Evolutionary conservation across 73 alveolate species (phyloP), one percentile per base, ranked within the genome.

Genomic region (Paramecium pentaurelia): DNA sequence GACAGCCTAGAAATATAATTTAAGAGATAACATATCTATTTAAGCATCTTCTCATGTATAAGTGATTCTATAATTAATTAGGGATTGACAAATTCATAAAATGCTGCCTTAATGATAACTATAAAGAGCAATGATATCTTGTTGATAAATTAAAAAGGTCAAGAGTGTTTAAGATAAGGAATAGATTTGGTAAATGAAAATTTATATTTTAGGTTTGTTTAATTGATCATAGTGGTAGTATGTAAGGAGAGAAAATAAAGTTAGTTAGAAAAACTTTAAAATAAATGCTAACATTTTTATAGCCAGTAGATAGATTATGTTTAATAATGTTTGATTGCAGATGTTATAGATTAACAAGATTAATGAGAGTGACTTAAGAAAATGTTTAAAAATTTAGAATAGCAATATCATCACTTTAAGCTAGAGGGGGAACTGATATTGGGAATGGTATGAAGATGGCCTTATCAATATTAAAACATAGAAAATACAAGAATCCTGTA

Each of bases 371-470:
- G 4, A 59, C 85, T 16, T n/a, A 42, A 36, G 68, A 54, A 36
- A 86, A 59, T 25, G 28, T 60, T 40, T 8, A 28, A 58, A 54
- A 60, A 60, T 71, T 86, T 40, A 40, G 51, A 86, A 22, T 60
- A 36, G 86, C 86, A 7, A 38, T 86, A 14, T 18, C 64, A 4
- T 30, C 86, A 8, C 42, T 86, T 12, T 86, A 86, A 30, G 86
- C 93, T 14, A 58, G 51, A 38, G 93, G 93, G 10, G 93, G 93
- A 27, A 86, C 93, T 20, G 71, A 59, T 37, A 86, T 86, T 4
- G 86, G 75, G 7, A 86, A 60, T 86, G 93, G 88, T 2, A 60
- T 86, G 93, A 60, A 64, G 71, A 86, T 60, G 75, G 93, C 93
- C 0, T 86, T 86, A 40, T 58, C 86, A 20, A 42, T 86, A 3